Percentiles rank a stretch among this genome's conserved stretches.
These are phyloP conservation scores for Cordyceps farinosa DNA, from an alignment of 2,329 filamentous ascomycete species.

Conservation along the genomic window DNA sequence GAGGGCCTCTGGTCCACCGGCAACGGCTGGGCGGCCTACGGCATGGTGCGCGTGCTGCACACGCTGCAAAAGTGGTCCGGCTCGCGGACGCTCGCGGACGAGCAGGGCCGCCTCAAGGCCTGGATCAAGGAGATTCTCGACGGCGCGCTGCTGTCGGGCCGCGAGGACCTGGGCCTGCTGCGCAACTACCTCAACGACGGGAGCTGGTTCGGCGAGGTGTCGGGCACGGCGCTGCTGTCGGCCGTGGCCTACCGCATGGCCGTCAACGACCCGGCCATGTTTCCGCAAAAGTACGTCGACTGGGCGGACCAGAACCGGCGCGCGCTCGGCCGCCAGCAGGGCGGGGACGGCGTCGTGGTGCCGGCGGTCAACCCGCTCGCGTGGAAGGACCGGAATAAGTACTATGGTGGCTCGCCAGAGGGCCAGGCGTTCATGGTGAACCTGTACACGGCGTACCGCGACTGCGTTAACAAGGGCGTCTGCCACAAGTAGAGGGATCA, in stretches of 20 bases:
- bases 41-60: slow-evolving; percentile 20
- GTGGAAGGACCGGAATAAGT: slow-evolving; percentile 19
- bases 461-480: slow-evolving; percentile 17
- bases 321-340: slow-evolving; percentile 11
- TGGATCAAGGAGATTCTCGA: slow-evolving; percentile 22
- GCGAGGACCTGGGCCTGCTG: slow-evolving; percentile 13
- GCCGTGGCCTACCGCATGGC: slow-evolving; percentile 21
- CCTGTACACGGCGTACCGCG: slow-evolving; percentile 19
- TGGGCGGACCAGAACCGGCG: slow-evolving; percentile 18
- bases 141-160: slow-evolving; percentile 14
- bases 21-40: slow-evolving; percentile 20
- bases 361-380: slow-evolving; percentile 18
- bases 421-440: slow-evolving; percentile 19
- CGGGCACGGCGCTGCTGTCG: slow-evolving; percentile 18
- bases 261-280: slow-evolving; percentile 19
- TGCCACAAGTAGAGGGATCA: not conserved
- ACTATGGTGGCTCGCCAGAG: slow-evolving; percentile 17
- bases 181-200: slow-evolving; percentile 19
- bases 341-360: slow-evolving; percentile 8
- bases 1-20: slow-evolving; percentile 20
- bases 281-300: slow-evolving; percentile 18
- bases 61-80: slow-evolving; percentile 20
- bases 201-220: slow-evolving; percentile 20
- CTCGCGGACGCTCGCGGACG: not conserved
- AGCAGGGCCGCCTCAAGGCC: slow-evolving; percentile 13